Conservation (phyloP, 2,329 filamentous ascomycete species). For the Colletotrichum brevisporum region DNA sequence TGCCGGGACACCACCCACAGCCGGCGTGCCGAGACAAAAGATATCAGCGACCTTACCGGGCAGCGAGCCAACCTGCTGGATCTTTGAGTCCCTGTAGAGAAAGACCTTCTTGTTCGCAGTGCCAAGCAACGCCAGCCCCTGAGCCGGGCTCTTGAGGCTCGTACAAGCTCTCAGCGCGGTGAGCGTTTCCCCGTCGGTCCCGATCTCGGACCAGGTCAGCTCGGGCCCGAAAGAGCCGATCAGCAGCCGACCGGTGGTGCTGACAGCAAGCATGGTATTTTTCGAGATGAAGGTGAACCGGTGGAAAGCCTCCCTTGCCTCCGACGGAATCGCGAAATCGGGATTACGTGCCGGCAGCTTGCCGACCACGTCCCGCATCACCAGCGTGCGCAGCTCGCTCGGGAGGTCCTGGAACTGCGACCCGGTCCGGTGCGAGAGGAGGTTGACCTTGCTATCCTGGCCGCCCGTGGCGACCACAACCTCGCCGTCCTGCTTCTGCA, state of each 20-base stretch:
- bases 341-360: conserved; percentile 43
- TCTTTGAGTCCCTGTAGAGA: conserved; percentile 52
- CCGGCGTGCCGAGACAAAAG: conserved; percentile 51
- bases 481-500: conserved; percentile 47
- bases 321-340: conserved; percentile 47
- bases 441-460: conserved; percentile 80
- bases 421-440: conserved; percentile 54
- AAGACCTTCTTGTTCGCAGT: conserved; percentile 65
- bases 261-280: conserved; percentile 67
- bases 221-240: conserved; percentile 54
- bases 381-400: conserved; percentile 45
- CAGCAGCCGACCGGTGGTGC: conserved; percentile 73
- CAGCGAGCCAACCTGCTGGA: conserved; percentile 55
- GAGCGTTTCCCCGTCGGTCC: conserved; percentile 50
- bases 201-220: conserved; percentile 61
- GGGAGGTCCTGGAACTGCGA: conserved; percentile 15
- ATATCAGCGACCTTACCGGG: conserved; percentile 67
- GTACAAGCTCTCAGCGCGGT: conserved; percentile 62
- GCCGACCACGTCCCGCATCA: conserved; percentile 51
- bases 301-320: conserved; percentile 63
- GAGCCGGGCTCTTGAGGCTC: conserved; percentile 57
- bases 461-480: conserved; percentile 79
- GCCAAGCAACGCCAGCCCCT: conserved; percentile 61
- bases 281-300: conserved; percentile 75
- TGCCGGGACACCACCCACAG: not conserved